Evolutionary conservation across 2,329 filamentous ascomycete species (phyloP), one percentile per base, ranked within the genome.

Genomic region (Daldinia sp.): DNA sequence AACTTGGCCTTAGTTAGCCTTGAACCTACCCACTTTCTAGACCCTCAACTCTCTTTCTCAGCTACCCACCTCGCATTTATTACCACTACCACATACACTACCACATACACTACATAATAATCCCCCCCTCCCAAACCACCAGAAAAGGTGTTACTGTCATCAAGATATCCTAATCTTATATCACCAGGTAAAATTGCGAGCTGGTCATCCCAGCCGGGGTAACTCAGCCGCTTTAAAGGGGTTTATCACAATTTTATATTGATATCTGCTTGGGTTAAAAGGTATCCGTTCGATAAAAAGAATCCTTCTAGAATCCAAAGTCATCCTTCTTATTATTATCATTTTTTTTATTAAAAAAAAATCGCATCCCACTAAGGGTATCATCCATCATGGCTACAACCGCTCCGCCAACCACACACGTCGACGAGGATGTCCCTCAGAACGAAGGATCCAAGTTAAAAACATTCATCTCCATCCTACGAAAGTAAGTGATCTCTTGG

Each of bases 391-490:
- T 75, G 72, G 54, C 71, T 61, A 63, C 71, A n/a, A 55, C 63
- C 49, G 56, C 72, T 41, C 66, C 72, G 25, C 60, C 72, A 3
- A 71, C 71, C 30, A 52, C 69, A 41, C 27, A 56, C 32, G 35
- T 65, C 7, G 71, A 71, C 51, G 74, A 76, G 59, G 74, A 76
- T 37, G 67, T 72, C 19, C 73, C 74, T 65, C 82, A 83, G 68
- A 93, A 92, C 80, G 94, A 98, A 61, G 88, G 87, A 69, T 94
- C 91, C 69, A 97, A 97, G 83, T 82, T 98, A 73, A 91, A 88
- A 79, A 96, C 92, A 1, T 96, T 98, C 74, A 78, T 97, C 64
- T 87, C 89, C 55, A 96, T 97, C 70, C 80, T 98, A 74, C 90
- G 90, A 79, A 96, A 91, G 93, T 96, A 84, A 81, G 88, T 78